phyloP scores from a whole-genome alignment of 306 rosid genomes.

The Cucurbita argyrosperma region DNA sequence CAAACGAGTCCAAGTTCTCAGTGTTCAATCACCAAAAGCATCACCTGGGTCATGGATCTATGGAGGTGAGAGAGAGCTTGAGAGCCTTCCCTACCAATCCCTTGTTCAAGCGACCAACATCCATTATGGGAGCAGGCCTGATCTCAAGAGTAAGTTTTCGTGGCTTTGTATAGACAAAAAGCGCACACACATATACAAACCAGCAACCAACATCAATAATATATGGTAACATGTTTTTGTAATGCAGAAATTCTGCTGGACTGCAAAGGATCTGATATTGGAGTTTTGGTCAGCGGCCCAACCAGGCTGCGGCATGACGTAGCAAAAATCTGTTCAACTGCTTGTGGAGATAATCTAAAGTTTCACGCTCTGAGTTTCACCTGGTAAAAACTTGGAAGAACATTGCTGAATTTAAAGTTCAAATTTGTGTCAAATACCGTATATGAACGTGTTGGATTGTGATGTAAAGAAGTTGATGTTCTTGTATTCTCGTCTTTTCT shows the following conservation, averaged over 20 bases:
- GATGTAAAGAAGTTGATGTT: neutral
- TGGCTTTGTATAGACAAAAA: neutral
- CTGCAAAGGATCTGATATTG: slow-evolving; percentile 24
- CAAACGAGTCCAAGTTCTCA: slow-evolving; percentile 11
- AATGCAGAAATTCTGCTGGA: slow-evolving; percentile 26
- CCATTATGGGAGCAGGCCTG: slow-evolving; percentile 29
- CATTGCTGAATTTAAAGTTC: neutral
- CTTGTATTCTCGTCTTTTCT: neutral
- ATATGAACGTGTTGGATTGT: neutral
- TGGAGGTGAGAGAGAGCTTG: slow-evolving; percentile 19
- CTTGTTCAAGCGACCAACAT: slow-evolving; percentile 21
- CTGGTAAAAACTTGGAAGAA: slow-evolving; percentile 13
- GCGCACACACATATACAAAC: neutral
- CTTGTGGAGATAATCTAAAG: slow-evolving; percentile 24
- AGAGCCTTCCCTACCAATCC: slow-evolving; percentile 21
- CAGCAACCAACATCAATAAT: neutral
- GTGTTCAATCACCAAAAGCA: slow-evolving; percentile 6
- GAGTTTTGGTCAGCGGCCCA: slow-evolving; percentile 42
- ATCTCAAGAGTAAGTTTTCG: slow-evolving; percentile 22
- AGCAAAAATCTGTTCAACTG: slow-evolving; percentile 34
- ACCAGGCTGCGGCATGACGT: slow-evolving; percentile 32
- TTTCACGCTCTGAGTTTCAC: slow-evolving; percentile 37
- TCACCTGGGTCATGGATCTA: slow-evolving; percentile 14
- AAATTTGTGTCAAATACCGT: neutral
- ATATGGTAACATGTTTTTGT: neutral